phyloP scores from a whole-genome alignment of 805 yeast species.

The Danielia oregonensis region DNA sequence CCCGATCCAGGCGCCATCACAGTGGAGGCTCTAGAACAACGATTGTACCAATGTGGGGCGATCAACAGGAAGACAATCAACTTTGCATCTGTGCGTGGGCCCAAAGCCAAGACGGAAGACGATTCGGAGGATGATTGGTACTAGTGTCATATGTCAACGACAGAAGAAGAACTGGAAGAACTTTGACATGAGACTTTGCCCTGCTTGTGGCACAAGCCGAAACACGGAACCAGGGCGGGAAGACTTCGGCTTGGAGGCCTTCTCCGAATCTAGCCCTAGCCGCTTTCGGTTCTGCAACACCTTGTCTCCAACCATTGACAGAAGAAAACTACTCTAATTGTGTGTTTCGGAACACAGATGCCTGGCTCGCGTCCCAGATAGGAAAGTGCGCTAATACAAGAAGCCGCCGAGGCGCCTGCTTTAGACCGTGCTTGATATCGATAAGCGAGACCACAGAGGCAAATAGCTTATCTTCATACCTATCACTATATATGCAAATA shows the following conservation, averaged over 20 bases:
- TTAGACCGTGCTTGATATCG: no score
- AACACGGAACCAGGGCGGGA: no score
- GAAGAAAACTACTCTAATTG: background rate
- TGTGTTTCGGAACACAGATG: background rate
- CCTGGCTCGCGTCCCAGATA: constrained; percentile 1
- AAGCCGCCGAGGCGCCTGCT: no score
- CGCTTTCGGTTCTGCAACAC: constrained; percentile 11
- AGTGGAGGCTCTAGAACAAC: constrained; percentile 45
- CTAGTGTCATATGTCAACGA: no score
- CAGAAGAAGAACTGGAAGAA: no score
- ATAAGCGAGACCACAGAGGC: no score
- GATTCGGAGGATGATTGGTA: constrained; percentile 26
- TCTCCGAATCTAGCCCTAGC: constrained; percentile 1
- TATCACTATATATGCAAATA: no score
- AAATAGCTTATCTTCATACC: no score
- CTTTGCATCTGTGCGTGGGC: constrained; percentile 17
- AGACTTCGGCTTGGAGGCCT: no score
- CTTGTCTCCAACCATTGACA: constrained; percentile 8
- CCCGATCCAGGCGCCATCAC: constrained; percentile 43
- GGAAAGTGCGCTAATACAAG: background rate
- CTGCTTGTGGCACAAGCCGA: no score
- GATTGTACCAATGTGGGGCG: constrained; percentile 19
- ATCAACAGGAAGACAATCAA: constrained; percentile 32
- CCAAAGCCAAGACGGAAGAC: constrained; percentile 18
- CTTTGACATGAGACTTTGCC: no score